Percentiles rank a stretch among this genome's conserved stretches.
phyloP scores from a whole-genome alignment of 1,284 basidiomycete genomes.

The Inonotus hispidus region DNA sequence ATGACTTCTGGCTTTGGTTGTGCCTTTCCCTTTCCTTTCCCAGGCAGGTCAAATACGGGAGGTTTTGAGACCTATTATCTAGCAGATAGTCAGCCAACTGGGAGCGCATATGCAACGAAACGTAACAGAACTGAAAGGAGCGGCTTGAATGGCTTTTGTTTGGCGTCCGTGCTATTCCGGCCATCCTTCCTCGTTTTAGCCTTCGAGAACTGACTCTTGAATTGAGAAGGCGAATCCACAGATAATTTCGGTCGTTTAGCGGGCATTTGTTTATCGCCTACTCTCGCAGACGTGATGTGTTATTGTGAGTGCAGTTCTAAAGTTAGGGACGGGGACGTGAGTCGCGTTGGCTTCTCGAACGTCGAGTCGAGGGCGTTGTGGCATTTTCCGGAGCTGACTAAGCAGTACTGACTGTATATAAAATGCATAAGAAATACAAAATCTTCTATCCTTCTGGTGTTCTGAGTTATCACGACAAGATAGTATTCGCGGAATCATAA shows the following conservation, averaged over 20 bases:
- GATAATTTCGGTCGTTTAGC: background rate
- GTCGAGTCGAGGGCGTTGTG: background rate
- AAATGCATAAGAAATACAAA: too few relatives aligned
- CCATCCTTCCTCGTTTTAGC: background rate
- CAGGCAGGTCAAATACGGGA: slow-evolving; percentile 31
- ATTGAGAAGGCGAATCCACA: background rate
- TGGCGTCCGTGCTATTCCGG: background rate
- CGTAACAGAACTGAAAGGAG: slow-evolving; percentile 39
- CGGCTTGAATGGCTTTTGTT: slow-evolving; percentile 37
- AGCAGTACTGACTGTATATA: too few relatives aligned
- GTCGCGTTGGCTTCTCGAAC: background rate
- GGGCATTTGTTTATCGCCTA: background rate
- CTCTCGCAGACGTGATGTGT: background rate
- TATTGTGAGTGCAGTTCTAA: too few relatives aligned
- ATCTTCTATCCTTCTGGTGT: too few relatives aligned
- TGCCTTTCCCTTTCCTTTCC: slow-evolving; percentile 46
- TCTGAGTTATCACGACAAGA: too few relatives aligned
- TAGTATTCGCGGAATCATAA: too few relatives aligned
- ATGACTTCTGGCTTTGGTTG: slow-evolving; percentile 19
- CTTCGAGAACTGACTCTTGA: background rate
- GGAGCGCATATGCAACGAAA: slow-evolving; percentile 9
- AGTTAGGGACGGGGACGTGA: background rate
- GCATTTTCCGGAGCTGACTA: background rate
- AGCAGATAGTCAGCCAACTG: slow-evolving; percentile 8
- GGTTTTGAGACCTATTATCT: slow-evolving; percentile 30